Base-by-base conservation (phyloP, 2,329 filamentous ascomycete genomes). In the Aurifilum marmelostoma region DNA sequence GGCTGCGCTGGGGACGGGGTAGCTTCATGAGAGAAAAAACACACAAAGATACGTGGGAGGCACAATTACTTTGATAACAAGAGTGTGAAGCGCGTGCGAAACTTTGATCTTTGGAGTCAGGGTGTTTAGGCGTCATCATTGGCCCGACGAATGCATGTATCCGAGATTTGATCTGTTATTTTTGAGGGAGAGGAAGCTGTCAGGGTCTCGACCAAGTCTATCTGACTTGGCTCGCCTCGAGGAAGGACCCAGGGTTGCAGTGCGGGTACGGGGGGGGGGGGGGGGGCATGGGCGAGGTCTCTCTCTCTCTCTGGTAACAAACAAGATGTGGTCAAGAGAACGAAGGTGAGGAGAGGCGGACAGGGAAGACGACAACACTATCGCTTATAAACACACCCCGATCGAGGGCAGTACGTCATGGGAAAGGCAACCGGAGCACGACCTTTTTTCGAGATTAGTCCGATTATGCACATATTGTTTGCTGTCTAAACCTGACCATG, bases 81-180 rank as follows among this genome's bases (percentile, higher is more conserved):
- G 63, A 54, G 56, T 54, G 56, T 39, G 41, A 56, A 61, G 54
- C 47, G 65, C 43, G 41, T 27, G 54, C 67, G 7, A 65, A 63
- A 68, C 32, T 39, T 34, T 59, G 24, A 24, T 56, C 39, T 61
- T 29, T 32, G 54, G 39, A 65, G 52, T 67, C 59, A 43, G 66
- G 67, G 69, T 62, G 67, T 71, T 68, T 66, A 68, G 69, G 69
- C 69, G 69, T 68, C 63, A 63, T 50, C 63, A 65, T 24, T 50
- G 64, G 58, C 54, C 66, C 54, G 64, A 37, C 43, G 43, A 58
- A 66, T 58, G 62, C 62, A 68, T 70, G 69, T 70, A 58, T 68
- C 43, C 62, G 8, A n/a, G 37, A 29, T 47, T 27, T 68, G 61
- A 54, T 66, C 63, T 61, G 29, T 34, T n/a, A 8, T 4, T 4